Conservation (phyloP, 2,329 filamentous ascomycete species). For the Gaeumannomyces tritici region DNA sequence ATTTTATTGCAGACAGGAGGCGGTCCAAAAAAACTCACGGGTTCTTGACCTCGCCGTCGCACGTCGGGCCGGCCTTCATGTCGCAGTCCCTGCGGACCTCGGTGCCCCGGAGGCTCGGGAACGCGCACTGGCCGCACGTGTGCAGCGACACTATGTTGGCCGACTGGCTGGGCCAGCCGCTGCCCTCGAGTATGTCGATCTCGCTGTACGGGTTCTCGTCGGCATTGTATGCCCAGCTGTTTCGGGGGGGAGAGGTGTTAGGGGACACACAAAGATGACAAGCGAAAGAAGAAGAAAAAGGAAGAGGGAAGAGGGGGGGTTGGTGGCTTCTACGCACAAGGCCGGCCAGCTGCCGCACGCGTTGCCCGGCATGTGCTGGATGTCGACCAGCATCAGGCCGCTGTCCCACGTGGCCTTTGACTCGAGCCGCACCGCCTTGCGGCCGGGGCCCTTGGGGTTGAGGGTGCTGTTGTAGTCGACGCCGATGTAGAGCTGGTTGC, state of each 20-base stretch:
- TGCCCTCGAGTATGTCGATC: conserved; percentile 46
- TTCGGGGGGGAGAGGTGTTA: too few relatives aligned
- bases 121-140: conserved; percentile 32
- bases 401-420: conserved; percentile 33
- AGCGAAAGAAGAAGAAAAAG: neutral
- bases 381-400: conserved; percentile 34
- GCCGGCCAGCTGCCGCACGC: conserved; percentile 41
- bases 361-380: conserved; percentile 39
- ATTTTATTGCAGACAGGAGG: conserved; percentile 22
- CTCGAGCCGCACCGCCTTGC: conserved; percentile 34
- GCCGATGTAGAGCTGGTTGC: conserved; percentile 29
- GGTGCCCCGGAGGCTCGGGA: conserved; percentile 15
- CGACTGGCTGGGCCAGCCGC: conserved; percentile 25
- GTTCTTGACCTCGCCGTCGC: conserved; percentile 2
- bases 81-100: conserved; percentile 10
- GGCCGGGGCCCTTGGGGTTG: conserved; percentile 20
- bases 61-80: conserved; percentile 9
- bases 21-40: too few relatives aligned
- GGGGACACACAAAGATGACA: too few relatives aligned
- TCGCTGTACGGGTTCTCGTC: conserved; percentile 39
- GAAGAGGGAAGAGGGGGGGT: neutral
- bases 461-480: conserved; percentile 27
- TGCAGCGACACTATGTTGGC: conserved; percentile 37
- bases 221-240: conserved; percentile 16
- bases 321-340: conserved; percentile 17